These are phyloP conservation scores for Holtermanniella nyarrowii DNA, from an alignment of 768 basidiomycete species.

Conservation along the genomic window DNA sequence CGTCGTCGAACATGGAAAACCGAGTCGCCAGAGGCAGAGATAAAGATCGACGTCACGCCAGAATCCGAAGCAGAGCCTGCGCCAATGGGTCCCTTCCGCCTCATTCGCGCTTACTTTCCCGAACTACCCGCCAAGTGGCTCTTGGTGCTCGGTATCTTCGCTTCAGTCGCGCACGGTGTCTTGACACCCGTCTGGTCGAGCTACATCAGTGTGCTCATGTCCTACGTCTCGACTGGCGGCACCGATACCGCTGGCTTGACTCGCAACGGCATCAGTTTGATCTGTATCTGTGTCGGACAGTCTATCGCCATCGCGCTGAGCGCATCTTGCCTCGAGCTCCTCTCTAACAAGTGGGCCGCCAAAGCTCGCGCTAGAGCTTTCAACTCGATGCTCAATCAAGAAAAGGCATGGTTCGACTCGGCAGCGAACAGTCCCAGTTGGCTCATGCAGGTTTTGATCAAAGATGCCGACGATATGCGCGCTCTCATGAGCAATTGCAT, in stretches of 20 bases:
- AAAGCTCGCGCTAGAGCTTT: slow-evolving; percentile 53
- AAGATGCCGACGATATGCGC: slow-evolving; percentile 81
- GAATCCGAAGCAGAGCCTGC: no score
- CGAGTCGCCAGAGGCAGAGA: not conserved
- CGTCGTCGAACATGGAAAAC: not conserved
- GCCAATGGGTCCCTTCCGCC: slow-evolving; percentile 12
- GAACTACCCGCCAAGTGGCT: slow-evolving; percentile 64
- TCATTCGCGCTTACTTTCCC: slow-evolving; percentile 48
- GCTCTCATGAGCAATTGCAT: slow-evolving; percentile 62
- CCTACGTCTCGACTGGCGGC: slow-evolving; percentile 43
- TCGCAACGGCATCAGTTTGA: slow-evolving; percentile 39
- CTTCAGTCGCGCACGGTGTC: slow-evolving; percentile 64
- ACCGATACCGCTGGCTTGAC: slow-evolving; percentile 20
- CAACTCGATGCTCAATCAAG: slow-evolving; percentile 58
- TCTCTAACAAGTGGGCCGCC: slow-evolving; percentile 65
- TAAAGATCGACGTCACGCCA: not conserved
- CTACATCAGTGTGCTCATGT: slow-evolving; percentile 67
- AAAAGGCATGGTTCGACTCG: slow-evolving; percentile 78
- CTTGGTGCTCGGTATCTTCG: slow-evolving; percentile 57
- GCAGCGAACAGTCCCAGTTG: slow-evolving; percentile 51
- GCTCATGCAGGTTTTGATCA: slow-evolving; percentile 66
- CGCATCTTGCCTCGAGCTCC: slow-evolving; percentile 67
- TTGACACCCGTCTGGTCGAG: slow-evolving; percentile 88
- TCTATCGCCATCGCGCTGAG: slow-evolving; percentile 65
- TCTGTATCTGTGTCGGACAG: slow-evolving; percentile 64